phyloP scores from a whole-genome alignment of 23 red algal species.

The Agarophyton chilense region DNA sequence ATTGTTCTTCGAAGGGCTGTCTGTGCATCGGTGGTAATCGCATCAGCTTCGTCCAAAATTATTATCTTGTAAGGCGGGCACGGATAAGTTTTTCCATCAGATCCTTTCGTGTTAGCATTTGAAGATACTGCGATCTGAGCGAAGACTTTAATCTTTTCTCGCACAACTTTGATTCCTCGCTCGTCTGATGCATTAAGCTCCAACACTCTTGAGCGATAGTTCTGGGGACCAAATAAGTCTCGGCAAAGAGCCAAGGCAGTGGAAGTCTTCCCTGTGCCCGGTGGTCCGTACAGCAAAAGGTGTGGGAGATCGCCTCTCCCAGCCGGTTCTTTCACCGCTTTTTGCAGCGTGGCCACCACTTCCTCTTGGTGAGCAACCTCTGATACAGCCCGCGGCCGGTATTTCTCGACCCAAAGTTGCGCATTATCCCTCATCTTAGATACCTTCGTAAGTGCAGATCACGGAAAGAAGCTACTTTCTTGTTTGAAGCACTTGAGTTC shows the following conservation, averaged over 20 bases:
- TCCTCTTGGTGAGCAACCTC: conserved; percentile 88
- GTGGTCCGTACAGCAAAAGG: conserved; percentile 95
- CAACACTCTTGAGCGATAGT: conserved; percentile 67
- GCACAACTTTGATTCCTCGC: conserved; percentile 93
- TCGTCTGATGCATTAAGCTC: conserved; percentile 98
- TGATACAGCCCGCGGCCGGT: conserved; percentile 75
- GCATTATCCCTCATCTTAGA: conserved; percentile 2
- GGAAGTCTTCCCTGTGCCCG: conserved; percentile 97
- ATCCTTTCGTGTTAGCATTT: neutral
- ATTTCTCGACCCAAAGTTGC: conserved; percentile 84
- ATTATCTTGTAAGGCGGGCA: conserved; percentile 90
- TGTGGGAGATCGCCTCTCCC: conserved; percentile 79
- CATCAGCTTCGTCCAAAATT: conserved; percentile 97
- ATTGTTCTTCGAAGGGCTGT: conserved; percentile 97
- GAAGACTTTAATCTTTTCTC: conserved; percentile 96
- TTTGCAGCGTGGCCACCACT: conserved; percentile 56
- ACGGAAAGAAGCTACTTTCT: neutral
- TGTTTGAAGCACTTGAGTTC: neutral
- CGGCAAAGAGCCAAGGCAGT: conserved; percentile 89
- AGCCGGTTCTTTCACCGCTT: neutral
- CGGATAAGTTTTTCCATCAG: conserved; percentile 28
- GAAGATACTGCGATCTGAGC: conserved; percentile 60
- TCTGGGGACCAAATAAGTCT: conserved; percentile 74
- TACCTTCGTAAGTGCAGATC: neutral
- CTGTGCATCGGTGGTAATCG: conserved; percentile 96